A percentile compares a stretch with the other conserved stretches of the same genome.
These are phyloP conservation scores for Trametes cingulata DNA, from an alignment of 768 basidiomycete genomes.

Conservation along the genomic window DNA sequence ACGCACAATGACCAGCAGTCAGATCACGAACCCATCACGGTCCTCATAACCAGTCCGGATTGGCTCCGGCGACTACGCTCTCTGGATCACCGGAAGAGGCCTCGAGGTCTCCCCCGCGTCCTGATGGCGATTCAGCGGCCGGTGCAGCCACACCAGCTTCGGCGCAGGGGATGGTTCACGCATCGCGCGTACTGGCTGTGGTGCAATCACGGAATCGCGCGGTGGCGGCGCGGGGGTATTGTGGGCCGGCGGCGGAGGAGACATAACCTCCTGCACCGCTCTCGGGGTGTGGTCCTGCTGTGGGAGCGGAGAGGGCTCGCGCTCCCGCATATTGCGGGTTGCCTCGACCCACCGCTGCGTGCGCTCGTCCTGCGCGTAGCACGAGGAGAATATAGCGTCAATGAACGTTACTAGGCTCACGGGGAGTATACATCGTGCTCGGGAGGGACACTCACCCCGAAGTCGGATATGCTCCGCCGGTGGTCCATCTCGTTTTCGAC, in stretches of 20 bases:
- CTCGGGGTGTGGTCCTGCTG: not conserved
- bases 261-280: not conserved
- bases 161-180: constrained; percentile 21
- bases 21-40: no score
- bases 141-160: constrained; percentile 27
- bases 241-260: not conserved
- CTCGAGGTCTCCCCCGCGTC: not conserved
- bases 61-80: not conserved
- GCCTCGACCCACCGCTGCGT: constrained; percentile 25
- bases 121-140: constrained; percentile 20
- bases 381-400: not conserved
- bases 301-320: constrained; percentile 16
- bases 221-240: not conserved
- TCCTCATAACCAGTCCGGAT: no score
- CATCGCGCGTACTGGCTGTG: constrained; percentile 15
- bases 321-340: constrained; percentile 21
- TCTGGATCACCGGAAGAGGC: constrained; percentile 6
- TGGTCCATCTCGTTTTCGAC: constrained; percentile 44
- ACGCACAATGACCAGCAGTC: no score
- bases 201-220: constrained; percentile 7
- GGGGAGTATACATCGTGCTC: not conserved
- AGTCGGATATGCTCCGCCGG: constrained; percentile 19
- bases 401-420: not conserved
- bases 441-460: constrained; percentile 12
- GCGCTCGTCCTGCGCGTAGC: constrained; percentile 18